Evolutionary conservation across 805 yeast species (phyloP).

Genomic region (Lachancea dasiensis): DNA sequence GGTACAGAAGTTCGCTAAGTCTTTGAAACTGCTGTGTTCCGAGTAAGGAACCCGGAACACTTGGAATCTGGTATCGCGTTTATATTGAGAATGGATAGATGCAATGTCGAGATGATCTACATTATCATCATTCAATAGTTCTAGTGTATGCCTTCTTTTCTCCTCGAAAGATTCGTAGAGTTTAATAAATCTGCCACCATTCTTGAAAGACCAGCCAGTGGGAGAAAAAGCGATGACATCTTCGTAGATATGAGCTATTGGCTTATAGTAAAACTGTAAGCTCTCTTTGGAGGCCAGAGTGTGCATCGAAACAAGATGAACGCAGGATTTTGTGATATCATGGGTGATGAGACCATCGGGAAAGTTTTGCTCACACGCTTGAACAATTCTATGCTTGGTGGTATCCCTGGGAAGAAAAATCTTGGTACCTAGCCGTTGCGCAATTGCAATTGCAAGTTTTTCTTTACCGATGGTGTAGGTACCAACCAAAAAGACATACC

Average conservation of each 20-base stretch:
- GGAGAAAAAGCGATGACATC: constrained; percentile 69
- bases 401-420: constrained; percentile 38
- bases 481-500: constrained; percentile 50
- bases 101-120: constrained; percentile 14
- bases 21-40: constrained; percentile 89
- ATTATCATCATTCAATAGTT: constrained; percentile 12
- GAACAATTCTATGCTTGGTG: constrained; percentile 39
- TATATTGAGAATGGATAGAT: constrained; percentile 29
- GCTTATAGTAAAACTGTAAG: constrained; percentile 26
- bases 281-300: constrained; percentile 38
- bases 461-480: constrained; percentile 94
- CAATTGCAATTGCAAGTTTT: constrained; percentile 63
- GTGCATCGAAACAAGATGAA: constrained; percentile 71
- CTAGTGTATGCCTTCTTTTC: constrained; percentile 14
- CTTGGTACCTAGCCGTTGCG: constrained; percentile 45
- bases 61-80: constrained; percentile 34
- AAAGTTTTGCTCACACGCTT: constrained; percentile 41
- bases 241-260: constrained; percentile 16
- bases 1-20: constrained; percentile 60
- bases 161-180: constrained; percentile 14
- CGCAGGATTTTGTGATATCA: constrained; percentile 43
- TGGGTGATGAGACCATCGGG: constrained; percentile 39
- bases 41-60: constrained; percentile 76
- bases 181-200: constrained; percentile 14
- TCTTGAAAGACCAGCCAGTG: constrained; percentile 80